These are phyloP conservation scores for Macrophomina phaseolina DNA, from an alignment of 2,329 filamentous ascomycete species.

Conservation along the genomic window DNA sequence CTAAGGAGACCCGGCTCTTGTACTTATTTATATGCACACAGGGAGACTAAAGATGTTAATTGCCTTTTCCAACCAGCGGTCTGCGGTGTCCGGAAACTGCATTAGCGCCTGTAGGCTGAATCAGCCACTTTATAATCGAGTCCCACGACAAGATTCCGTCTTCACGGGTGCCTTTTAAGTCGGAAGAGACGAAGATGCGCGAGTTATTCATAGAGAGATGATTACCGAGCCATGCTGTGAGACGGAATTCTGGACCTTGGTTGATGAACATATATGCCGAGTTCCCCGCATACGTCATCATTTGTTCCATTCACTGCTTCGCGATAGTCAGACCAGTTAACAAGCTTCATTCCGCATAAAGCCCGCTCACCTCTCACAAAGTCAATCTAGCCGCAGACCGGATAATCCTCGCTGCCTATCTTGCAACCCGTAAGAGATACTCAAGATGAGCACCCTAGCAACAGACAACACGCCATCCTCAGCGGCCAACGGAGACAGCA, in stretches of 20 bases:
- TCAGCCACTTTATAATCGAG: too few relatives aligned
- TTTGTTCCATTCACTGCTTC: background rate
- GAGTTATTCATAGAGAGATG: background rate
- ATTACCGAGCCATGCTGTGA: background rate
- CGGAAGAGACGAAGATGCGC: too few relatives aligned
- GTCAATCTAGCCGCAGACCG: background rate
- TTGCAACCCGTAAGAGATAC: background rate
- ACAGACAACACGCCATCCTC: slow-evolving; percentile 10
- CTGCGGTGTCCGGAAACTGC: background rate
- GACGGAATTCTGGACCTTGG: slow-evolving; percentile 6
- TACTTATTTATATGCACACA: background rate
- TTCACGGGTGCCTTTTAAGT: too few relatives aligned
- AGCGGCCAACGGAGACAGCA: background rate
- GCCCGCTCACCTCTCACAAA: background rate
- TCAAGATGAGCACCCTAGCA: slow-evolving; percentile 27
- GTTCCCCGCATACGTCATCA: slow-evolving; percentile 21
- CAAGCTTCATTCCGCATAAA: too few relatives aligned
- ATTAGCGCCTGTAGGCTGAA: background rate
- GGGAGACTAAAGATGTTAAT: background rate
- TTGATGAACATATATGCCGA: background rate
- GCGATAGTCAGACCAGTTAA: too few relatives aligned
- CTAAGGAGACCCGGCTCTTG: background rate
- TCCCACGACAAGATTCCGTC: too few relatives aligned
- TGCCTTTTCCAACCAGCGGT: background rate
- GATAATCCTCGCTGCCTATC: background rate